Conservation (phyloP, 352 stramenopile species). For the Albugo candida region DNA sequence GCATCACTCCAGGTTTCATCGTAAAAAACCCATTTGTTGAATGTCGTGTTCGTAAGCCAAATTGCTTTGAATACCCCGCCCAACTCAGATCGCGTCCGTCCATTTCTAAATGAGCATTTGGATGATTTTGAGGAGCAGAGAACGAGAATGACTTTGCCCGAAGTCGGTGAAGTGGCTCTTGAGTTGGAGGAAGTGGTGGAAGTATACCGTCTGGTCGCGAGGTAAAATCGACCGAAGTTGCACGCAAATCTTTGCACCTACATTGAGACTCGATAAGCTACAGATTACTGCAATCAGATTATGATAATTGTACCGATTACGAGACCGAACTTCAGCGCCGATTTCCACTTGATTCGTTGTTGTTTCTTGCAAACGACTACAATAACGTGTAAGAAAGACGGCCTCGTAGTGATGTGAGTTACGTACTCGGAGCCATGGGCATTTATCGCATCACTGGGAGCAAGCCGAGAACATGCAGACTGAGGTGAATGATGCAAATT, state of each 20-base stretch:
- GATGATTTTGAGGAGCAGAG: not conserved
- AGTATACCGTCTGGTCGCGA: not conserved
- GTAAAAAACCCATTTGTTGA: not conserved
- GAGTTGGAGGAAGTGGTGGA: not conserved
- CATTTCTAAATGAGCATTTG: not conserved
- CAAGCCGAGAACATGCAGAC: conserved; percentile 7
- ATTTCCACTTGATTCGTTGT: not conserved
- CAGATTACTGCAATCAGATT: not conserved
- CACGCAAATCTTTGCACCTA: not conserved
- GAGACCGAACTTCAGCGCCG: no score
- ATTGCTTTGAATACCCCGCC: not conserved
- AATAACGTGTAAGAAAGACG: not conserved
- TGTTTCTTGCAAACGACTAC: not conserved
- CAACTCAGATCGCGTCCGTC: not conserved
- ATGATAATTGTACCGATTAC: not conserved
- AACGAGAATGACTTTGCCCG: not conserved
- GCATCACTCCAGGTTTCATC: not conserved
- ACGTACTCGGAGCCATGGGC: not conserved
- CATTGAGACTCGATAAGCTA: not conserved
- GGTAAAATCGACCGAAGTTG: not conserved
- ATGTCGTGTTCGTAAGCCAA: not conserved
- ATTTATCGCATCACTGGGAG: not conserved
- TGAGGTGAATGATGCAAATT: conserved; percentile 37
- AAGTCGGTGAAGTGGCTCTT: not conserved
- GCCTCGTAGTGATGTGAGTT: not conserved